Conservation (phyloP, 805 yeast genomes). For the Tetrapisispora pingtungensis region DNA sequence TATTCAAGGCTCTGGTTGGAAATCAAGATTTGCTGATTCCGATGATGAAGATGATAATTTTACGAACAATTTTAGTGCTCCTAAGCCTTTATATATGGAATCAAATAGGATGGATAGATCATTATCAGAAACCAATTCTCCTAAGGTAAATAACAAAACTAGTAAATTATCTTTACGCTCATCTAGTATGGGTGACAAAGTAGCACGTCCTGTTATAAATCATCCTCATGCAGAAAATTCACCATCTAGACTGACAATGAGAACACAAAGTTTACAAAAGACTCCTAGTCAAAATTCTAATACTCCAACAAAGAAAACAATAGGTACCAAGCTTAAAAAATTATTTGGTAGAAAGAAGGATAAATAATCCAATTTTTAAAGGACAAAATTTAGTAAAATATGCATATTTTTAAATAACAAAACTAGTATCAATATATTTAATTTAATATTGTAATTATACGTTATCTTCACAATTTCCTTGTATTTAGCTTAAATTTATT, state of each 20-base stretch:
- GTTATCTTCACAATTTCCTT: no score
- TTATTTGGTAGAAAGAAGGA: slow-evolving; percentile 32
- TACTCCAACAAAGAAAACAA: slow-evolving; percentile 19
- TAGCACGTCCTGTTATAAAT: neutral
- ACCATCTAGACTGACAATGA: slow-evolving; percentile 1
- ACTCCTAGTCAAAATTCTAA: slow-evolving; percentile 8
- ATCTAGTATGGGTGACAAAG: slow-evolving; percentile 12
- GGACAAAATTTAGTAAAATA: neutral
- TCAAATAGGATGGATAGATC: slow-evolving; percentile 1
- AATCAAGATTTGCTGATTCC: slow-evolving; percentile 53
- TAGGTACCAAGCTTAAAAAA: slow-evolving; percentile 33
- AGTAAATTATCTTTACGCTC: slow-evolving; percentile 18
- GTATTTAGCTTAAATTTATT: no score
- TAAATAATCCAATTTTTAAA: neutral
- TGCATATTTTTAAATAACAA: neutral
- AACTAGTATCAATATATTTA: neutral
- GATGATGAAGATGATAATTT: slow-evolving; percentile 44
- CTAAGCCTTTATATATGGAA: neutral
- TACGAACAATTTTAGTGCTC: neutral
- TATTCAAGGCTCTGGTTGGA: slow-evolving; percentile 7
- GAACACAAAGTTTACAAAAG: neutral
- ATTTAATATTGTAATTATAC: no score
- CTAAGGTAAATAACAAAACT: slow-evolving; percentile 12
- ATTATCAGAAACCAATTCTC: slow-evolving; percentile 8
- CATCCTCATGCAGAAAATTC: neutral